A percentile compares a stretch with the other conserved stretches of the same genome.
Evolutionary conservation across 352 stramenopile genomes (phyloP).

Genomic region (Globisporangium irregulare): DNA sequence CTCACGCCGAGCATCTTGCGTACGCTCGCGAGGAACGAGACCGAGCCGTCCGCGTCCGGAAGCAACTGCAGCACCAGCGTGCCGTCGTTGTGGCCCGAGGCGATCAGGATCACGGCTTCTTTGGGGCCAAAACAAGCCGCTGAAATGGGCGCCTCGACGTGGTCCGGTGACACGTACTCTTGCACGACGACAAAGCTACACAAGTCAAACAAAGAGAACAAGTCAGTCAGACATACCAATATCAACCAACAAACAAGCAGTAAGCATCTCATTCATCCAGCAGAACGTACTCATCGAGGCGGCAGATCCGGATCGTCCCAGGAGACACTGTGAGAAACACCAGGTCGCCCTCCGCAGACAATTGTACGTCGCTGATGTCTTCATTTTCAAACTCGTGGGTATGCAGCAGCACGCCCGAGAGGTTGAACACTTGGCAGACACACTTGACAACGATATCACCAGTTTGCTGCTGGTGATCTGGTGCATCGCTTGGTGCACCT

Average conservation of each 20-base stretch:
- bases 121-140: slow-evolving; percentile 63
- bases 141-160: slow-evolving; percentile 45
- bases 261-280: background rate
- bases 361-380: slow-evolving; percentile 40
- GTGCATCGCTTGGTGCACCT: background rate
- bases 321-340: slow-evolving; percentile 60
- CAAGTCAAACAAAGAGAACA: slow-evolving; percentile 9
- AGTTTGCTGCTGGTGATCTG: background rate
- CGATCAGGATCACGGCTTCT: slow-evolving; percentile 73
- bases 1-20: slow-evolving; percentile 73
- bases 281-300: slow-evolving; percentile 73
- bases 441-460: slow-evolving; percentile 19
- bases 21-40: slow-evolving; percentile 74
- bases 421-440: slow-evolving; percentile 62
- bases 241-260: background rate
- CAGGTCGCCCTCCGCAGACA: slow-evolving; percentile 71
- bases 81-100: slow-evolving; percentile 66
- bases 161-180: slow-evolving; percentile 46
- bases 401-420: slow-evolving; percentile 57
- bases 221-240: background rate
- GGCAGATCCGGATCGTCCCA: slow-evolving; percentile 56
- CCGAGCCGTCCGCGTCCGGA: slow-evolving; percentile 70
- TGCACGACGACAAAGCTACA: slow-evolving; percentile 68
- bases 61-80: slow-evolving; percentile 78
- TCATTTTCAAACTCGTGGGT: slow-evolving; percentile 44